Base-by-base conservation (phyloP, 345 rosid genomes). In the Corchorus olitorius region DNA sequence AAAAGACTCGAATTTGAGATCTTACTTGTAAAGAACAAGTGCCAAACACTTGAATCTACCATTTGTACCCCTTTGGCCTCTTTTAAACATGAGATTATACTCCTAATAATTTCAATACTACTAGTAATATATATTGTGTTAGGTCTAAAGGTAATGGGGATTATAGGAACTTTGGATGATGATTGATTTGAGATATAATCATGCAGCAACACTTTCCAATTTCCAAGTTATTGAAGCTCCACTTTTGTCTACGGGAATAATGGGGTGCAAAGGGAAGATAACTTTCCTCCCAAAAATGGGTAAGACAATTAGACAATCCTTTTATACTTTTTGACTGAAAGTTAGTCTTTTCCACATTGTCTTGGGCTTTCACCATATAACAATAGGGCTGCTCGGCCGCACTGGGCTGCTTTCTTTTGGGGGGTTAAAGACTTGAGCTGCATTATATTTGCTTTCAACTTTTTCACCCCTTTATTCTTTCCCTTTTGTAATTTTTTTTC, bases 271-370 rank as follows among this genome's bases (percentile, higher is more conserved):
- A 35, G 34, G 34, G 6, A 45, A 9, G 10, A 59, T 0, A 27
- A 34, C 20, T 66, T 77, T 53, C 65, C 58, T 35, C 46, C 75
- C 78, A 10, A 34, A 80, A 80, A 77, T 78, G 72, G 72, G 46
- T 3, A 2, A 27, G n/a, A 53, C 73, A 37, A 68, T 72, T 77
- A 27, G 49, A 70, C 12, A 63, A 16, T 63, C 46, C 46, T 8
- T 37, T 37, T 58, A 8, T 53, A 34, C 75, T 60, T 75, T 75
- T 80, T 78, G 76, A 76, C 81, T 65, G 53, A 75, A 74, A 56
- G 37, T 27, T 27, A 70, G 52, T 61, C 48, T 43, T 27, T 70
- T 62, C 27, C 11, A 39, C 10, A 3, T 62, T 34, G 59, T 34
- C 58, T 46, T 45, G 54, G 43, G 55, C 52, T 46, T 14, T 5